Conservation (phyloP, 441 rosid genomes). For the Brassica balearica region DNA sequence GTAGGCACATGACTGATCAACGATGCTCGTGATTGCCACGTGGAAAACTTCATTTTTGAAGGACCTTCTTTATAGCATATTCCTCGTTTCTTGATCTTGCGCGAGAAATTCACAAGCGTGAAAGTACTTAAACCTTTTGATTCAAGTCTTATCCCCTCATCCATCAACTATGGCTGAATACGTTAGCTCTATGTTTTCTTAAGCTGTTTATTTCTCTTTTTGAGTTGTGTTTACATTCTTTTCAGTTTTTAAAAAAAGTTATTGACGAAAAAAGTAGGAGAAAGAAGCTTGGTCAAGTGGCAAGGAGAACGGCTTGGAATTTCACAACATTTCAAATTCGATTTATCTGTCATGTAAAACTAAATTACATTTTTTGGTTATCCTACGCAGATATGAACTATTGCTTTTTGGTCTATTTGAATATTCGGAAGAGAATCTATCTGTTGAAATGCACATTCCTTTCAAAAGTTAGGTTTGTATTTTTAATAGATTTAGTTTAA, state of each 20-base stretch:
- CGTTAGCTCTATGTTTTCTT: neutral
- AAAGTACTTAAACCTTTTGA: neutral
- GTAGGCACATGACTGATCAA: neutral
- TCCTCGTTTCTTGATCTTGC: neutral
- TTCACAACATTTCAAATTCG: too few relatives aligned
- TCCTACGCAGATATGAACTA: too few relatives aligned
- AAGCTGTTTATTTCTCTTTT: neutral
- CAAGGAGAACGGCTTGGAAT: too few relatives aligned
- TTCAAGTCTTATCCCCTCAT: neutral
- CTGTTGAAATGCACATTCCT: too few relatives aligned
- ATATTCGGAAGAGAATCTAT: too few relatives aligned
- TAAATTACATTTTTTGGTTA: too few relatives aligned
- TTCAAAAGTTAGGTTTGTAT: too few relatives aligned
- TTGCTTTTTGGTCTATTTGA: too few relatives aligned
- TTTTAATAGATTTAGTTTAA: too few relatives aligned
- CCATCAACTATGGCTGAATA: constrained; percentile 10
- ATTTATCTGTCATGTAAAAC: too few relatives aligned
- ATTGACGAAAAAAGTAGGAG: neutral
- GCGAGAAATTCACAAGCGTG: constrained; percentile 1
- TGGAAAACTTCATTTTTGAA: neutral
- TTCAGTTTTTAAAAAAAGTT: neutral
- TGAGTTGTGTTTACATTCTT: neutral
- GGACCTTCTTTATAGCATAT: constrained; percentile 10
- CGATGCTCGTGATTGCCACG: constrained; percentile 8
- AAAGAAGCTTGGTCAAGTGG: too few relatives aligned